Evolutionary conservation across 2,329 filamentous ascomycete genomes (phyloP), one percentile per base, ranked within the genome.

Genomic region (Claviceps monticola): DNA sequence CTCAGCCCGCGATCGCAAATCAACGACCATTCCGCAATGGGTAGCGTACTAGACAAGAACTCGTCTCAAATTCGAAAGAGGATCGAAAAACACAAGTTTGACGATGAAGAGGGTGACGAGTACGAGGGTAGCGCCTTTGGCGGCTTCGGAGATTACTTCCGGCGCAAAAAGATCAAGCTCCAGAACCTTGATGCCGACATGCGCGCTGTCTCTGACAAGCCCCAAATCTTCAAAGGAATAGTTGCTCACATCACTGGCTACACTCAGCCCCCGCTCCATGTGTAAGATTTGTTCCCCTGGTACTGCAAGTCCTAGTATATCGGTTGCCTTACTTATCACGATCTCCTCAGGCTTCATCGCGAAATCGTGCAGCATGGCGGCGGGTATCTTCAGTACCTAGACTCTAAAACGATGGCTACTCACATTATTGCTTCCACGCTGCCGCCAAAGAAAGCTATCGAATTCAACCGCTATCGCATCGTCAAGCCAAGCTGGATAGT

Each of bases 401-500:
- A 96, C 66, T 86, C 83, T 39, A 98, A 98, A 71, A 97, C 91
- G 1, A 84, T 86, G 64, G 91, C 89, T 0, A 98, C 94, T 1
- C 91, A 98, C 64, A 95, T 98, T 58, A 89, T 98, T 59, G 90
- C 91, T 3, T 91, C 88, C 50, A 84, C 80, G 50, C 72, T 98
- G 21, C 93, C 93, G 0, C 90, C 88, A 0, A 97, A 96, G 70
- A 98, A 98, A 67, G 82, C 82, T 29, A 80, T 91, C 51, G 93
- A 98, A 57, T 96, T 95, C 62, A 78, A 75, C 51, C 82, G 80
- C 57, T 96, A 97, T 66, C 82, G 91, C 46, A 87, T 98, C 39
- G 93, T 96, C 49, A 95, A 93, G 66, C 93, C 93, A 1, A 83
- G 88, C 19, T 98, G 93, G 93, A 79, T 98, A 3, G 83, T 88